Evolutionary conservation across 1,139 yeast genomes (phyloP), one percentile per base, ranked within the genome.

Genomic region (Ogataea hybrid): DNA sequence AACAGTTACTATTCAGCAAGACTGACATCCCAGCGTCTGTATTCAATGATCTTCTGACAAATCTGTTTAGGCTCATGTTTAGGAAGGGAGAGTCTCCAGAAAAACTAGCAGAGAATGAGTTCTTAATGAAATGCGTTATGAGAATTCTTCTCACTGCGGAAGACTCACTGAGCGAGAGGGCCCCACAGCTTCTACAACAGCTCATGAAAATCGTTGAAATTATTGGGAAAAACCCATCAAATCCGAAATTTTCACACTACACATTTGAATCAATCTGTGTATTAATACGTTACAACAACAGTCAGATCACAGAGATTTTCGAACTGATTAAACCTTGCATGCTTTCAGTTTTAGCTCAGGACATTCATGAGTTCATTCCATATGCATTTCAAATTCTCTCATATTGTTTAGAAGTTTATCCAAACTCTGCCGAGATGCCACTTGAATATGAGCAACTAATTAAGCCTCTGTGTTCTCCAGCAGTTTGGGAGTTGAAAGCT

Each of bases 101-200:
- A 61, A 90, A 89, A 59, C 70, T 94, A 47, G 92, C 97, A 0
- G 97, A 92, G 61, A 94, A 94, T 63, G 98, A 94, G 59, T 92
- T 87, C 59, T 70, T 92, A 59, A 84, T 92, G 81, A 88, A 85
- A 60, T 79, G 95, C 51, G 70, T 87, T 4, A 88, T 89, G 90
- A 76, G 97, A 56, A 81, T 90, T 6, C 68, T 92, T 45, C 72
- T 82, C 46, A 81, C 90, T 5, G 73, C 86, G 15, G 95, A 87
- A 58, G 88, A 85, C 44, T 63, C 79, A 1, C 57, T 81, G 12
- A 61, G 63, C 21, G 60, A 65, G 16, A 67, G 73, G 43, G 67
- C 73, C 40, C 51, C 69, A 9, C 73, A 78, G 15, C 69, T 82
- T 15, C 67, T 85, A 35, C 71, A 75, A 25, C 92, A 90, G 59